Evolutionary conservation across 2,329 filamentous ascomycete genomes (phyloP), one percentile per base, ranked within the genome.

Genomic region (Plenodomus biglobosus): DNA sequence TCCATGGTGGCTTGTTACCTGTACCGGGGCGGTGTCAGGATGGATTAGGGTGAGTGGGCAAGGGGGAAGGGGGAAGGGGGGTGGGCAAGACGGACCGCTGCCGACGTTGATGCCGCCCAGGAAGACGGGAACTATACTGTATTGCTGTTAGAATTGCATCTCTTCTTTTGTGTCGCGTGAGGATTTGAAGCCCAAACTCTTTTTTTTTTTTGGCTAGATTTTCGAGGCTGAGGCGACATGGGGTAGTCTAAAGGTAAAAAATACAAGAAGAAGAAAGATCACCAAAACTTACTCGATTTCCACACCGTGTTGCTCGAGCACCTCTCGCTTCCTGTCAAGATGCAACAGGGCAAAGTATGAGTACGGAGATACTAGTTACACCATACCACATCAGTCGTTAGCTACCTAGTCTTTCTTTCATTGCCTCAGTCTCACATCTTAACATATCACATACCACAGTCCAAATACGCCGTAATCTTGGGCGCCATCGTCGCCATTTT

Each of bases 1-100:
- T 77, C 86, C 87, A 91, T 1, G 89, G 88, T 0, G 88, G 88
- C 56, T 83, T 83, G 69, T 94, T 92, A 41, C 86, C 86, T 83
- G 41, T 37, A 21, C 30, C 30, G 32, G n/a, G 38, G 8, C 19
- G 16, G 13, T 21, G 38, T 21, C 5, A 43, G 38, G 34, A 20
- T 11, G 15, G 17, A 10, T 19, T 20, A 35, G 16, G 40, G 24
- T 20, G 32, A n/a, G n/a, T n/a, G n/a, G n/a, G n/a, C n/a, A n/a
- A n/a, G n/a, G 27, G 32, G 50, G 49, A 38, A 42, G 38, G 20
- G 44, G 44, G 45, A 50, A 17, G 24, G 24, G 16, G 44, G 40
- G 38, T 17, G 45, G 44, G 45, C 46, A 18, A 27, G 27, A 16
- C 45, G 55, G 64, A 73, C 74, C 68, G 55, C 71, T 72, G 21